Percentiles rank a stretch among this genome's conserved stretches.
Conservation (phyloP, 2,329 filamentous ascomycete species). For the Xylaria sp. region DNA sequence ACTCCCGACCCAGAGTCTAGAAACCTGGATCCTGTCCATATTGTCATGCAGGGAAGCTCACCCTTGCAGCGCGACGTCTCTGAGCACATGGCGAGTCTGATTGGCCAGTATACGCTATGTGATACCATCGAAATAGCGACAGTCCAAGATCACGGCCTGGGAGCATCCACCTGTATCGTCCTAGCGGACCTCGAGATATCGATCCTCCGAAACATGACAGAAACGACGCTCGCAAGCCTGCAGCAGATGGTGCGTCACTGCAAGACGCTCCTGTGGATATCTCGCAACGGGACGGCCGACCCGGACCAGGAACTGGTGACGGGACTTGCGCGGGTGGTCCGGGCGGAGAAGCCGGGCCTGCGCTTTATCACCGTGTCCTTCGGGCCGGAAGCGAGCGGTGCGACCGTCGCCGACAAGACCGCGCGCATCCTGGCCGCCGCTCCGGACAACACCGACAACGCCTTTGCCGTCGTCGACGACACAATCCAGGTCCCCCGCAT, state of each 20-base stretch:
- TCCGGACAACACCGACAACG: conserved; percentile 13
- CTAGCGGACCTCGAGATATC: conserved; percentile 27
- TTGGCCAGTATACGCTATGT: conserved; percentile 7
- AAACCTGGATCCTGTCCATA: conserved; percentile 6
- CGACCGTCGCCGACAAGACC: conserved; percentile 8
- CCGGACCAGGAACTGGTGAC: conserved; percentile 28
- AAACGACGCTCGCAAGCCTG: conserved; percentile 19
- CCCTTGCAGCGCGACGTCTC: conserved; percentile 2
- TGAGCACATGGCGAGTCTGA: neutral
- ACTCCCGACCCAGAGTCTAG: neutral
- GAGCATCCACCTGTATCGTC: conserved; percentile 24
- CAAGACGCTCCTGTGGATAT: conserved; percentile 27
- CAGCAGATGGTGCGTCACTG: conserved; percentile 27
- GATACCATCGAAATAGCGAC: conserved; percentile 12
- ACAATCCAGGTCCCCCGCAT: conserved; percentile 18
- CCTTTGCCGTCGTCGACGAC: conserved; percentile 18
- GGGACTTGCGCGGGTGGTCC: conserved; percentile 29
- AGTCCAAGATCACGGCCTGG: conserved; percentile 14
- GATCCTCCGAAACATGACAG: conserved; percentile 22
- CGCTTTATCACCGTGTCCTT: conserved; percentile 27
- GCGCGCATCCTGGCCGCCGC: conserved; percentile 7
- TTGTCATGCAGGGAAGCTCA: conserved; percentile 13
- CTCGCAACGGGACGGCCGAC: conserved; percentile 13
- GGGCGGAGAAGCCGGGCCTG: conserved; percentile 23
- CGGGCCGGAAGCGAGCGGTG: conserved; percentile 6